phyloP scores from a whole-genome alignment of 2,329 filamentous ascomycete species.

The Sporothrix sp. region DNA sequence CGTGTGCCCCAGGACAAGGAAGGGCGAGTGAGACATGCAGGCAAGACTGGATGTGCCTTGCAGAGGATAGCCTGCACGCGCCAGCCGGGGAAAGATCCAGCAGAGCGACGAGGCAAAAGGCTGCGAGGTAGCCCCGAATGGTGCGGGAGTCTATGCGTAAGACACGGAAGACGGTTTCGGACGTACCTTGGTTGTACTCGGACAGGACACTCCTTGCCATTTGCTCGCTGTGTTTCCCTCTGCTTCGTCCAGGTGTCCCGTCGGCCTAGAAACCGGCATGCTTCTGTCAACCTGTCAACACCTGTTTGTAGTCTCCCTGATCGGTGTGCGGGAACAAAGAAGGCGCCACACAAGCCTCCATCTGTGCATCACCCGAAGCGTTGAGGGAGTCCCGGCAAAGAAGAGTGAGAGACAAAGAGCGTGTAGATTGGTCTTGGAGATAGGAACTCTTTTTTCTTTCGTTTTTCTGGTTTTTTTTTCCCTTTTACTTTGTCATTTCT shows the following conservation, averaged over 20 bases:
- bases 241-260: background rate
- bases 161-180: background rate
- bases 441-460: no score
- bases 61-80: no score
- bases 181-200: no score
- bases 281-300: no score
- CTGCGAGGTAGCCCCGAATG: constrained; percentile 2
- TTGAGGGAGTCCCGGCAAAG: no score
- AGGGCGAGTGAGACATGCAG: background rate
- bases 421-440: no score
- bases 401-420: no score
- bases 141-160: background rate
- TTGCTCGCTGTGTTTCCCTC: background rate
- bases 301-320: no score
- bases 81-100: background rate
- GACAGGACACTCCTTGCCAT: no score
- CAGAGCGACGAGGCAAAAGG: background rate
- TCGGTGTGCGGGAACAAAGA: background rate
- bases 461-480: background rate
- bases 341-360: no score
- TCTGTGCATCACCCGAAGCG: no score
- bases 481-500: background rate
- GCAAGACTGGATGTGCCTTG: no score
- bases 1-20: background rate
- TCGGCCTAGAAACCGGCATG: constrained; percentile 7